A percentile compares a stretch with the other conserved stretches of the same genome.
phyloP scores from a whole-genome alignment of 1,284 basidiomycete genomes.

The Moniliophthora roreri region DNA sequence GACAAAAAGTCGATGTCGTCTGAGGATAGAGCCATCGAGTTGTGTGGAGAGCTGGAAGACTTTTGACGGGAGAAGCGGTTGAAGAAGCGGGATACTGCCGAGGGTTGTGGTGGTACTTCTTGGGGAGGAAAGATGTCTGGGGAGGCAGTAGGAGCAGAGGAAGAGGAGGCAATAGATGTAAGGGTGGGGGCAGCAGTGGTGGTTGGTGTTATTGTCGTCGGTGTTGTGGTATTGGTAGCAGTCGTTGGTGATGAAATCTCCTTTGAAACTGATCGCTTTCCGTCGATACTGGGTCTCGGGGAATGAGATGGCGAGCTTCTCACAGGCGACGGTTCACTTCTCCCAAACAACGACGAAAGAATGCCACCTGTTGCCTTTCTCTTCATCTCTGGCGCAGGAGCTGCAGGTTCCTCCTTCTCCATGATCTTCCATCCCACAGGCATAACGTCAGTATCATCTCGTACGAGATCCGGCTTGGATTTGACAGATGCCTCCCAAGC shows the following conservation, averaged over 20 bases:
- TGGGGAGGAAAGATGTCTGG: conserved; percentile 19
- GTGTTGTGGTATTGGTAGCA: conserved; percentile 8
- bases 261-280: conserved; percentile 16
- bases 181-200: background rate
- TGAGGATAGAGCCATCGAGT: conserved; percentile 61
- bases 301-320: conserved; percentile 19
- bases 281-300: conserved; percentile 34
- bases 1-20: conserved; percentile 76
- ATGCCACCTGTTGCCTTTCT: conserved; percentile 48
- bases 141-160: conserved; percentile 20
- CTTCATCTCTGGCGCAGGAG: conserved; percentile 30
- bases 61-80: conserved; percentile 60
- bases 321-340: conserved; percentile 26
- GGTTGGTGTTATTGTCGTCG: conserved; percentile 21
- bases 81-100: conserved; percentile 71
- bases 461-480: conserved; percentile 43
- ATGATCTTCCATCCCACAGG: conserved; percentile 67
- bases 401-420: conserved; percentile 36
- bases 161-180: conserved; percentile 20
- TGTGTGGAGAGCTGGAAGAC: conserved; percentile 32
- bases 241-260: conserved; percentile 12
- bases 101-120: conserved; percentile 24
- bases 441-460: conserved; percentile 45
- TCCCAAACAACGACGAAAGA: conserved; percentile 70
- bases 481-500: conserved; percentile 73